Percentiles rank a stretch among this genome's conserved stretches.
phyloP scores from a whole-genome alignment of 768 basidiomycete species.

The Boletus vinaceobasis region DNA sequence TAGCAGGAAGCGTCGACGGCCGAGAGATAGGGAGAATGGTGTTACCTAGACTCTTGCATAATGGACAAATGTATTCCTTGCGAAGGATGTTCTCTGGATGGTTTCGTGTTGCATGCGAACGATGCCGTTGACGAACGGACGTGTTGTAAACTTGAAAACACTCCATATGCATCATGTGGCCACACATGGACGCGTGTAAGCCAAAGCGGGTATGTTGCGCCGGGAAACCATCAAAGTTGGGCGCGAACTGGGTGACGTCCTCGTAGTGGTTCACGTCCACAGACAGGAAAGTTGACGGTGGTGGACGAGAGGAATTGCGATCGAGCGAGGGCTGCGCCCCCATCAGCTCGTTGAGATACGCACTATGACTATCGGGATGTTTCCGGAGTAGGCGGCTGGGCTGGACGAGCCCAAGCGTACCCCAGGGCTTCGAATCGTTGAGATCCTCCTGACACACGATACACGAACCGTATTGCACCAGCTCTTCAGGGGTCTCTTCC shows the following conservation, averaged over 20 bases:
- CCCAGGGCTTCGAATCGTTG: constrained; percentile 68
- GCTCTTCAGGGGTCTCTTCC: constrained; percentile 42
- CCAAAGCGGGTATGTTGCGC: constrained; percentile 76
- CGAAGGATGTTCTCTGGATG: constrained; percentile 94
- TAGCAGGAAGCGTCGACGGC: constrained; percentile 43
- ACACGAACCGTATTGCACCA: constrained; percentile 80
- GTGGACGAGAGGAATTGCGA: constrained; percentile 31
- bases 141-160: constrained; percentile 90
- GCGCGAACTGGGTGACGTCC: constrained; percentile 40
- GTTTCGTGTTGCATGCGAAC: constrained; percentile 83
- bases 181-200: constrained; percentile 83
- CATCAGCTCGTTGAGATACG: constrained; percentile 71
- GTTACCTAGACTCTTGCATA: constrained; percentile 96
- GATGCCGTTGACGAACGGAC: constrained; percentile 84
- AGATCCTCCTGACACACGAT: constrained; percentile 98
- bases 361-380: constrained; percentile 61
- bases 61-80: constrained; percentile 92
- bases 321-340: constrained; percentile 65
- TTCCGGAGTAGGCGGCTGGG: constrained; percentile 81
- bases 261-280: constrained; percentile 23
- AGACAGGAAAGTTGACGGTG: constrained; percentile 36
- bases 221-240: constrained; percentile 74
- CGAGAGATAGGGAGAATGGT: constrained; percentile 80
- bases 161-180: constrained; percentile 94
- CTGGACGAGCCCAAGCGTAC: constrained; percentile 82